Percentiles rank a stretch among this genome's conserved stretches.
phyloP scores from a whole-genome alignment of 257 asterid genomes.

The Fraxinus anomala region DNA sequence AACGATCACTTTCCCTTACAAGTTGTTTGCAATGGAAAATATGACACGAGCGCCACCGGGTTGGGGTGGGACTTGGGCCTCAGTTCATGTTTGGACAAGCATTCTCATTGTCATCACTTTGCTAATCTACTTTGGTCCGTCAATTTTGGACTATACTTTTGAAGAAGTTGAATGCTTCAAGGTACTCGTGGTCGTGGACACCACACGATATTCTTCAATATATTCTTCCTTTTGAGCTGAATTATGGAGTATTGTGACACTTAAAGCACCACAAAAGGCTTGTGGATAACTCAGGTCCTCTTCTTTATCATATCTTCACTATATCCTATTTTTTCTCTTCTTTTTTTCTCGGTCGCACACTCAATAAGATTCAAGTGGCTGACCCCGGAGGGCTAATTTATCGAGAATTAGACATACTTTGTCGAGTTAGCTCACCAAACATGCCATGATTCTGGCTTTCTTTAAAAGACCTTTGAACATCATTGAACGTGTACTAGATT shows the following conservation, averaged over 20 bases:
- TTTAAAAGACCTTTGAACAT: neutral
- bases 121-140: constrained; percentile 7
- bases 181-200: constrained; percentile 24
- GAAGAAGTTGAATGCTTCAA: constrained; percentile 19
- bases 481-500: neutral
- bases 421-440: neutral
- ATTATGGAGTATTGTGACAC: constrained; percentile 11
- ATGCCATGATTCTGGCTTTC: too few relatives aligned
- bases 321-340: too few relatives aligned
- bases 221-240: constrained; percentile 31
- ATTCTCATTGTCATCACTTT: constrained; percentile 7
- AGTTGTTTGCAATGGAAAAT: too few relatives aligned
- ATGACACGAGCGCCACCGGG: neutral
- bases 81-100: neutral
- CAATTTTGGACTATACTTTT: constrained; percentile 15
- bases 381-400: neutral
- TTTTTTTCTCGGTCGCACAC: neutral
- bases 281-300: constrained; percentile 41
- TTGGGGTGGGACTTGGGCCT: neutral
- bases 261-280: constrained; percentile 27
- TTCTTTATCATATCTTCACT: neutral
- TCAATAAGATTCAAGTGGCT: neutral
- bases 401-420: neutral
- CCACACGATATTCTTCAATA: constrained; percentile 30
- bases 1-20: too few relatives aligned